Evolutionary conservation across 2,329 filamentous ascomycete species (phyloP).

Genomic region (Apiospora koreana): DNA sequence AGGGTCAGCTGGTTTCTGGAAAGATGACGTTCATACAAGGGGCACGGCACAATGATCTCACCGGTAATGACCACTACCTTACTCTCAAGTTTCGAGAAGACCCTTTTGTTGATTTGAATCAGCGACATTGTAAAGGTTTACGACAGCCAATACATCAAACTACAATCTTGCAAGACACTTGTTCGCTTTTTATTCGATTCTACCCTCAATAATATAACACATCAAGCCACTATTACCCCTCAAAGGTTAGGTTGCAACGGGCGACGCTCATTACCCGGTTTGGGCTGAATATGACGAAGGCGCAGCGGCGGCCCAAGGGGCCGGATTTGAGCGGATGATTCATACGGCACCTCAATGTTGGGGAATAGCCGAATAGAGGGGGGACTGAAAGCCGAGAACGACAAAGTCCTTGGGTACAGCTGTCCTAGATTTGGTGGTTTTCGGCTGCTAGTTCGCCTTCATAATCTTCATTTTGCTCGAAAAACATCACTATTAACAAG

Average conservation of each 20-base stretch:
- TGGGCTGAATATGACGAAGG: background rate
- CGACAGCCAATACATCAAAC: fast-evolving
- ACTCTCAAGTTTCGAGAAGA: background rate
- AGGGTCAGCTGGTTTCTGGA: background rate
- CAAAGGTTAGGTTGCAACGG: background rate
- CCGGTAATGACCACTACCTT: background rate
- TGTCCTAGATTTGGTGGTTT: too few species aligned
- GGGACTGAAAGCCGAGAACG: too few species aligned
- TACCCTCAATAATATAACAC: too few species aligned
- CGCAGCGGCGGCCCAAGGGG: background rate
- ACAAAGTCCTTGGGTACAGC: too few species aligned
- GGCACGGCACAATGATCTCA: background rate
- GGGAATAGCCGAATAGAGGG: too few species aligned
- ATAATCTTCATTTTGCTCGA: too few species aligned
- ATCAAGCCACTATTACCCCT: background rate
- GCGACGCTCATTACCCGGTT: background rate
- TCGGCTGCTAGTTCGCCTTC: too few species aligned
- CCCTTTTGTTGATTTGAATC: background rate
- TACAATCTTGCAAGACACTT: background rate
- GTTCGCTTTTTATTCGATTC: background rate
- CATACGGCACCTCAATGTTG: background rate
- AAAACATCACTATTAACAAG: too few species aligned
- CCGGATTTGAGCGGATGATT: background rate
- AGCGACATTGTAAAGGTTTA: background rate
- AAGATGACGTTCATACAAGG: background rate